Conservation (phyloP, 805 yeast genomes). For the Candida silvicultrix region DNA sequence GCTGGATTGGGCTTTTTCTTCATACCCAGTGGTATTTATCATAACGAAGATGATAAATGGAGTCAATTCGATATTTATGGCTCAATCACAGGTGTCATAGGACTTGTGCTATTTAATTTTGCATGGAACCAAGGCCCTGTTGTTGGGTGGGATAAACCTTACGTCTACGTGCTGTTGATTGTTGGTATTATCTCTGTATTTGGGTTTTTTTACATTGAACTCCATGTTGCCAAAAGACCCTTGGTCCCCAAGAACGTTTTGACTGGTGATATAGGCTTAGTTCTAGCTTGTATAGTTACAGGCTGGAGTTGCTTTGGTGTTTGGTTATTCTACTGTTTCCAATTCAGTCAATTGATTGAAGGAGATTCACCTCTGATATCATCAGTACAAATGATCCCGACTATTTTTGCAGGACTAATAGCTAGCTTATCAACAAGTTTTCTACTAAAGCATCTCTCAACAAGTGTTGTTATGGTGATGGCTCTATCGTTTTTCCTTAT, state of each 20-base stretch:
- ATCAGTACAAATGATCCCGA: constrained; percentile 13
- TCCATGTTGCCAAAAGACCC: constrained; percentile 34
- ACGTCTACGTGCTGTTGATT: constrained; percentile 44
- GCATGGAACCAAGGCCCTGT: constrained; percentile 65
- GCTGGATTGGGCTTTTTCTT: constrained; percentile 14
- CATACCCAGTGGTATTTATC: constrained; percentile 24
- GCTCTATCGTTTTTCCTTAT: not conserved
- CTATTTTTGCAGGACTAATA: not conserved
- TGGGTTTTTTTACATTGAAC: constrained; percentile 39
- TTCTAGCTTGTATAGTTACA: constrained; percentile 38
- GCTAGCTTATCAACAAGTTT: not conserved
- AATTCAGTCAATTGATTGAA: no score
- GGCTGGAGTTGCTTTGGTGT: constrained; percentile 70
- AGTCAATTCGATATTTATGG: constrained; percentile 36
- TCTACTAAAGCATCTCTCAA: not conserved
- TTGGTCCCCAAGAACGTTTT: constrained; percentile 34
- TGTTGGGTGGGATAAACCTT: constrained; percentile 51
- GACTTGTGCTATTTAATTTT: constrained; percentile 51
- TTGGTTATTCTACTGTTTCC: constrained; percentile 43
- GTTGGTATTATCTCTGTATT: constrained; percentile 35
- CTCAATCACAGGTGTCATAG: constrained; percentile 42
- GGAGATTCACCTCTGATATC: constrained; percentile 33
- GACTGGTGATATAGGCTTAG: constrained; percentile 27
- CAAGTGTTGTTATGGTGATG: not conserved
- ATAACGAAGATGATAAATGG: constrained; percentile 3